Base-by-base conservation (phyloP, 345 rosid genomes). In the Turritis glabra region DNA sequence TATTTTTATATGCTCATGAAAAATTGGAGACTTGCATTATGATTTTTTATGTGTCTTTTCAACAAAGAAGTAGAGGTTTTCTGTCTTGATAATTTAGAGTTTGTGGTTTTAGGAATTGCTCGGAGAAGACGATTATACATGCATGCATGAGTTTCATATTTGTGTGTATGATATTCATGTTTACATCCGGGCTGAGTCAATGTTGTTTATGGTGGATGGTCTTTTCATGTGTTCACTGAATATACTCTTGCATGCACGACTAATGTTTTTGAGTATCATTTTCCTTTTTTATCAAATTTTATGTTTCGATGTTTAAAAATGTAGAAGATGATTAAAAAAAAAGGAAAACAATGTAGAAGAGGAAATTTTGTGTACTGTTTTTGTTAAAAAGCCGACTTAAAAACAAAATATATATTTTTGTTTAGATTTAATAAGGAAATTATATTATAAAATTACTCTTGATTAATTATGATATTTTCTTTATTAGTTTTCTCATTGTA, bases 81-180 rank as follows among this genome's bases (percentile, higher is more conserved):
- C 10, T 69, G 10, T 27, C 40, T 54, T 33, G 21, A 23, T 43
- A 56, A 9, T 27, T 14, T 26, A 43, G 41, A 4, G 15, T 32
- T 69, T 52, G 14, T 29, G 12, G 35, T 61, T 35, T 30, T 10
- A 51, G 5, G 29, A 14, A 26, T 52, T 29, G 44, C 23, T 17
- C 25, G 29, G 46, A 48, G 40, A 56, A 56, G 35, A 56, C 29
- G 65, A 21, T 27, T 52, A 22, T 27, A 35, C 58, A 69, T 69
- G 59, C 75, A 70, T 70, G 75, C 75, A 71, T 32, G 65, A 54
- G 35, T 41, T 61, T 60, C 22, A 75, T 60, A n/a, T n/a, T n/a
- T 40, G 14, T 56, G 60, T 67, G 7, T 54, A 2, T 22, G 9
- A 2, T 27, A 30, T 17, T n/a, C 14, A 25, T 19, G 25, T 51